A percentile compares a stretch with the other conserved stretches of the same genome.
Evolutionary conservation across 2,329 filamentous ascomycete genomes (phyloP).

Genomic region (Ophiosphaerella herpotricha): DNA sequence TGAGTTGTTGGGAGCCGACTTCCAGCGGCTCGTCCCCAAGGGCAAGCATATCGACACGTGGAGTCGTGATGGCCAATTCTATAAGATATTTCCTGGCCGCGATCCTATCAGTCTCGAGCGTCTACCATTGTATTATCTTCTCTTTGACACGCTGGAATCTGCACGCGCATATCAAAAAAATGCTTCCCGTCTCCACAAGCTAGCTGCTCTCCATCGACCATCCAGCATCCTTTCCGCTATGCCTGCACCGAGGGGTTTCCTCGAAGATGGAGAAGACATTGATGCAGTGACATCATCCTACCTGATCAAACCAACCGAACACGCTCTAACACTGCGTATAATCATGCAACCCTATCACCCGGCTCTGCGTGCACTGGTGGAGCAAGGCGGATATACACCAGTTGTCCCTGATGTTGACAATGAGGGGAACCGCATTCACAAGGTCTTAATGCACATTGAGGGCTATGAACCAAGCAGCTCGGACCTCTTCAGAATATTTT

Average conservation of each 20-base stretch:
- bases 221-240: conserved; percentile 49
- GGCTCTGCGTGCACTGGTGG: conserved; percentile 41
- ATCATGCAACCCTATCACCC: conserved; percentile 49
- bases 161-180: conserved; percentile 66
- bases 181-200: conserved; percentile 56
- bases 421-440: conserved; percentile 26
- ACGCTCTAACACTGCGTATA: conserved; percentile 28
- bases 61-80: conserved; percentile 62
- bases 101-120: conserved; percentile 67
- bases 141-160: conserved; percentile 66
- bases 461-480: conserved; percentile 37
- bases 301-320: conserved; percentile 48
- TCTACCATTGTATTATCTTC: conserved; percentile 68
- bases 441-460: conserved; percentile 42
- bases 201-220: conserved; percentile 53
- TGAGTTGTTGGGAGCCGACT: conserved; percentile 68
- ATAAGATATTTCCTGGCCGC: conserved; percentile 67
- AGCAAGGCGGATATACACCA: conserved; percentile 39
- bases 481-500: conserved; percentile 36
- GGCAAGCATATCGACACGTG: conserved; percentile 70
- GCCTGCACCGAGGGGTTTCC: conserved; percentile 49
- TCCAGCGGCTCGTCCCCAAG: conserved; percentile 67
- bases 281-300: conserved; percentile 51
- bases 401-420: conserved; percentile 26
- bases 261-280: conserved; percentile 55